phyloP scores from a whole-genome alignment of 177 flowering plant species.

The Tripterygium wilfordii region DNA sequence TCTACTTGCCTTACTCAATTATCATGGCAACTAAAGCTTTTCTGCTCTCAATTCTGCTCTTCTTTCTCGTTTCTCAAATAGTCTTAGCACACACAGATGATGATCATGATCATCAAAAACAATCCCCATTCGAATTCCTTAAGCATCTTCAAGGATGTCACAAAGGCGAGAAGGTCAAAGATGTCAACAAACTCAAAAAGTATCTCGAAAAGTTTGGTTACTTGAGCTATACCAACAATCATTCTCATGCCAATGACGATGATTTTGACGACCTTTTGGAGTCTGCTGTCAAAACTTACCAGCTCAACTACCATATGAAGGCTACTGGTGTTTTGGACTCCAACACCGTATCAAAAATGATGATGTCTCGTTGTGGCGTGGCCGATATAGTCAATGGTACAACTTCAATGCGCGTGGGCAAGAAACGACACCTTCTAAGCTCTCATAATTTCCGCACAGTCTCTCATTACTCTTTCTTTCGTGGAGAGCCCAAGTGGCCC shows the following conservation, averaged over 20 bases:
- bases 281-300: constrained; percentile 38
- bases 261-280: constrained; percentile 30
- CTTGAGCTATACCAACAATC: not conserved
- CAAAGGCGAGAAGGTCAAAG: constrained; percentile 16
- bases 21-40: too few species aligned
- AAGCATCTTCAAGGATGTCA: constrained; percentile 17
- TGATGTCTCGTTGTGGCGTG: constrained; percentile 31
- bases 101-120: too few species aligned
- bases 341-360: constrained; percentile 18
- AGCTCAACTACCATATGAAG: constrained; percentile 28
- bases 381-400: constrained; percentile 27
- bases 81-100: too few species aligned
- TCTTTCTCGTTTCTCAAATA: too few species aligned
- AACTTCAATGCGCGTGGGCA: constrained; percentile 5
- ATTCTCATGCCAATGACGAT: constrained; percentile 4
- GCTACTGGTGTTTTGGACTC: constrained; percentile 30
- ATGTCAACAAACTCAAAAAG: constrained; percentile 11
- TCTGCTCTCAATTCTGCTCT: too few species aligned
- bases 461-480: too few species aligned
- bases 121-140: constrained; percentile 19
- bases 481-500: constrained; percentile 11
- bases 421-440: constrained; percentile 3
- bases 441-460: too few species aligned
- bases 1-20: too few species aligned
- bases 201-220: constrained; percentile 15